Percentiles rank a stretch among this genome's conserved stretches.
These are phyloP conservation scores for Didymellaceae sp. DNA, from an alignment of 2,329 filamentous ascomycete genomes.

Conservation along the genomic window DNA sequence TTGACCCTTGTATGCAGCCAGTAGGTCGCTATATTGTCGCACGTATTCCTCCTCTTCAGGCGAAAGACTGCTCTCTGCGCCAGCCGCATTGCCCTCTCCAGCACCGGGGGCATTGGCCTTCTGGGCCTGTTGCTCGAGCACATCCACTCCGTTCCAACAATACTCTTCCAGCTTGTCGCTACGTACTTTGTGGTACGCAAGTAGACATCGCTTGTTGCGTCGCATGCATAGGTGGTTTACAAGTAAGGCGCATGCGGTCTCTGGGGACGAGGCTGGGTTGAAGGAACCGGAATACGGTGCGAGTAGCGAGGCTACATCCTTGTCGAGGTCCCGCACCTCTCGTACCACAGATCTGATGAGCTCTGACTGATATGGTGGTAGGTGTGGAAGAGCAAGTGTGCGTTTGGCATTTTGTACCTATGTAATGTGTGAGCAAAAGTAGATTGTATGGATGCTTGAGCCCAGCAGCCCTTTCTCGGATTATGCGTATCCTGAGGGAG, in stretches of 20 bases:
- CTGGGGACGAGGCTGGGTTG: slow-evolving; percentile 81
- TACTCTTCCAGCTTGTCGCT: slow-evolving; percentile 92
- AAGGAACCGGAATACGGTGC: slow-evolving; percentile 85
- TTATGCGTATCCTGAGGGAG: background rate
- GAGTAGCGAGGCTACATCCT: slow-evolving; percentile 79
- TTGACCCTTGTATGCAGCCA: slow-evolving; percentile 96
- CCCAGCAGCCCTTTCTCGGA: background rate
- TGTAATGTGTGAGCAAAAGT: background rate
- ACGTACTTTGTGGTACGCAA: slow-evolving; percentile 91
- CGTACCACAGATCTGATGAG: slow-evolving; percentile 85
- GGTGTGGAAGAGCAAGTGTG: slow-evolving; percentile 81
- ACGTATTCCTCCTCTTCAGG: slow-evolving; percentile 98
- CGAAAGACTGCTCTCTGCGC: slow-evolving; percentile 76
- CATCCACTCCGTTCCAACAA: slow-evolving; percentile 88
- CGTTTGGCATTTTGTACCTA: slow-evolving; percentile 96
- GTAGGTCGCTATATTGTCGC: slow-evolving; percentile 84
- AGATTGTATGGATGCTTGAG: background rate
- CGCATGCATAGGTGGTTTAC: slow-evolving; percentile 96
- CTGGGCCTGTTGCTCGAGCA: slow-evolving; percentile 68
- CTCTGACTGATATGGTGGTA: slow-evolving; percentile 92
- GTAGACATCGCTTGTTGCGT: slow-evolving; percentile 91
- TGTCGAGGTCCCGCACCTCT: slow-evolving; percentile 92
- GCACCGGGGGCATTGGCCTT: slow-evolving; percentile 51
- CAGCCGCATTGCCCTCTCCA: slow-evolving; percentile 50
- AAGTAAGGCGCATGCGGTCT: slow-evolving; percentile 84